These are phyloP conservation scores for Leccinellum luteum DNA, from an alignment of 768 basidiomycete genomes.

Conservation along the genomic window DNA sequence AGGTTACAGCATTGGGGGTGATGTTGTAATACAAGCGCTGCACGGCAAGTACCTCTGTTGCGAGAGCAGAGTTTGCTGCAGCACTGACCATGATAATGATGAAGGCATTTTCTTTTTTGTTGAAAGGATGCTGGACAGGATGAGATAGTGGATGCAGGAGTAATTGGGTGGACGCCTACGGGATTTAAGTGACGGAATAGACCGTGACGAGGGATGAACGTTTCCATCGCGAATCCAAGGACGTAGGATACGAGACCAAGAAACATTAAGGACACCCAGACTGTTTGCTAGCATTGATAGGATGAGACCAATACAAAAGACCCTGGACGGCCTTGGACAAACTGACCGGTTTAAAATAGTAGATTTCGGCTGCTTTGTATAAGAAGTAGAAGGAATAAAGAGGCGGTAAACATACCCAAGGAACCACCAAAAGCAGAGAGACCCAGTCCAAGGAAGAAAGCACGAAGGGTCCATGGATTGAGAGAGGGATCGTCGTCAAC, in stretches of 20 bases:
- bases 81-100: constrained; percentile 57
- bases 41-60: constrained; percentile 52
- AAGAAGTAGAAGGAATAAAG: not conserved
- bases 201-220: constrained; percentile 43
- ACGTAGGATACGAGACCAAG: constrained; percentile 49
- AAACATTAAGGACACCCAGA: constrained; percentile 52
- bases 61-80: constrained; percentile 52
- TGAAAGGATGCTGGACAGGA: constrained; percentile 47
- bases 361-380: constrained; percentile 48
- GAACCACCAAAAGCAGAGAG: not conserved
- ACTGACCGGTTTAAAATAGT: constrained; percentile 57
- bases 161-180: constrained; percentile 9
- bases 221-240: constrained; percentile 46
- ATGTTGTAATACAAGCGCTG: constrained; percentile 54
- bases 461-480: not conserved
- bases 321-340: too few species aligned
- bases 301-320: not conserved
- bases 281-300: constrained; percentile 42
- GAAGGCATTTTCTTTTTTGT: constrained; percentile 59
- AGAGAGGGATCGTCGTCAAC: constrained; percentile 1
- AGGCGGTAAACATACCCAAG: not conserved
- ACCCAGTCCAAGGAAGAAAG: not conserved
- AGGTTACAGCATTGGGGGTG: constrained; percentile 43
- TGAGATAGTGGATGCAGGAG: not conserved
- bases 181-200: constrained; percentile 52